Conservation (phyloP, 148 eudicot species). For the Cornus florida region DNA sequence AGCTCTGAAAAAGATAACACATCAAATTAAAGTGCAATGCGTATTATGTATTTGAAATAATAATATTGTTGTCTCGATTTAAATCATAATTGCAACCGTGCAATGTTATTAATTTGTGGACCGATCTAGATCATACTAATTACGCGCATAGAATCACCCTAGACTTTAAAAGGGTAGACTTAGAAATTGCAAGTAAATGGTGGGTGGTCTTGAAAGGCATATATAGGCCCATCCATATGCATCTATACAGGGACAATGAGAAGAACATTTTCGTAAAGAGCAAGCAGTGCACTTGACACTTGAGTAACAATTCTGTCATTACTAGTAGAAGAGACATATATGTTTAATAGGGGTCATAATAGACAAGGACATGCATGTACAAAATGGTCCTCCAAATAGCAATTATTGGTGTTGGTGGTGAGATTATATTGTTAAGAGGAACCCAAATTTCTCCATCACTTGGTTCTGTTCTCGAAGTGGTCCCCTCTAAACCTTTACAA, state of each 20-base stretch:
- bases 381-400: not conserved
- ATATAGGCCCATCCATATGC: not conserved
- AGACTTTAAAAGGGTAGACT: too few relatives aligned
- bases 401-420: not conserved
- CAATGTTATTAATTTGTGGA: too few relatives aligned
- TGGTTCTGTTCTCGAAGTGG: not conserved
- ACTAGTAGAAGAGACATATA: not conserved
- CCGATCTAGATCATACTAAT: too few relatives aligned
- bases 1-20: too few relatives aligned
- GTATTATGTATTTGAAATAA: too few relatives aligned
- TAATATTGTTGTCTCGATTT: too few relatives aligned
- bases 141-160: too few relatives aligned
- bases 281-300: not conserved
- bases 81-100: too few relatives aligned
- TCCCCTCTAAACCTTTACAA: not conserved
- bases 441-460: not conserved
- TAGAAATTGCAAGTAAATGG: not conserved
- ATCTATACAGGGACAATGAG: not conserved
- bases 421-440: not conserved
- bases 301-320: not conserved
- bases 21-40: too few relatives aligned
- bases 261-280: not conserved
- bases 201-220: not conserved
- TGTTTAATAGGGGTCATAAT: not conserved
- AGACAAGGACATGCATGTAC: constrained; percentile 1